Evolutionary conservation across 2,329 filamentous ascomycete species (phyloP), one percentile per base, ranked within the genome.

Genomic region (Metarhizium rileyi): DNA sequence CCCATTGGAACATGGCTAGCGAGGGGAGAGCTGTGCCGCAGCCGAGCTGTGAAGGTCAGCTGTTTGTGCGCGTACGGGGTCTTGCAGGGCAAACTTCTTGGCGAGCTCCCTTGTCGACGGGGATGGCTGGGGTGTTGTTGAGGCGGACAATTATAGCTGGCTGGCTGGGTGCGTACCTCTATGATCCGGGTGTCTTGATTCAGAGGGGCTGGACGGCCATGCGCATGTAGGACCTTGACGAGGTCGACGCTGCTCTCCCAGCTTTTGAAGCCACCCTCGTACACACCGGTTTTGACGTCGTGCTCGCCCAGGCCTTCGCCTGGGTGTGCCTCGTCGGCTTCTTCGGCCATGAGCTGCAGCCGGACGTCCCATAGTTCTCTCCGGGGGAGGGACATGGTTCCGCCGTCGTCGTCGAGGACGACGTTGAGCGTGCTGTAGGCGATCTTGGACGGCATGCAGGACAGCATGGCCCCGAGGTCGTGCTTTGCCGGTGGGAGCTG

Each of bases 251-350:
- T 88, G 67, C 87, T 90, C 69, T 93, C 87, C 87, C 87, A 93
- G 59, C 85, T 90, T 71, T 93, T 93, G 71, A 91, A 90, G 23
- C 87, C 87, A 50, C 87, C 87, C 68, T 93, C 87, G 66, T 93
- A 93, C 52, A 91, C 79, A 47, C 87, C 87, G 49, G 86, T 86
- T 64, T 82, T 85, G 55, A 93, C 83, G 65, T 93, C 87, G 55
- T 86, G 81, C 53, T 77, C 74, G 36, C 80, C 83, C 33, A 88
- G 70, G 1, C 77, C 75, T 55, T 71, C 66, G 14, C 62, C 57
- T 16, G 55, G 60, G 42, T 66, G 61, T 51, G 59, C 52, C 40
- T 66, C 61, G 35, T 63, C 62, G 44, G 68, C 70, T 38, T 78
- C 80, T 63, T 84, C 81, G 23, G 86, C 85, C 83, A 91, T 90